phyloP scores from a whole-genome alignment of 2,329 filamentous ascomycete genomes.

The Dothidotthia symphoricarpi region DNA sequence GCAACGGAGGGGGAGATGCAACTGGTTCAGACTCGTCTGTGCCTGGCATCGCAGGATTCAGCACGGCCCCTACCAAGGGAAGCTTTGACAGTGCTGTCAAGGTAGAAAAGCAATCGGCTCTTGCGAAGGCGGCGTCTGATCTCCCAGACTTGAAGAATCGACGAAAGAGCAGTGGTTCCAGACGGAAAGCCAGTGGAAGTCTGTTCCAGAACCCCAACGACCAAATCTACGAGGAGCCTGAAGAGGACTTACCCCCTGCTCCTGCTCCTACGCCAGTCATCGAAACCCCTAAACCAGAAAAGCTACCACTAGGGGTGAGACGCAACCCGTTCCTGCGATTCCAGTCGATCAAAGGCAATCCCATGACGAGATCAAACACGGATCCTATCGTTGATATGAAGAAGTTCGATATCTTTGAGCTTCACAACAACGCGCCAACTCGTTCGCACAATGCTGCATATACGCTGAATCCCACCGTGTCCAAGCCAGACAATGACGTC shows the following conservation, averaged over 20 bases:
- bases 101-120: conserved; percentile 32
- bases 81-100: conserved; percentile 16
- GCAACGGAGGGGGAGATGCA: conserved; percentile 34
- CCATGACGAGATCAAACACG: conserved; percentile 46
- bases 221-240: conserved; percentile 87
- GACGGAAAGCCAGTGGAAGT: conserved; percentile 67
- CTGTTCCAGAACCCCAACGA: conserved; percentile 69
- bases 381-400: conserved; percentile 48
- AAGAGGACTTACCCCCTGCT: conserved; percentile 44
- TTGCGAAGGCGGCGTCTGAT: conserved; percentile 34
- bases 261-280: conserved; percentile 29
- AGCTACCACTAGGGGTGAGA: conserved; percentile 53
- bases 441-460: conserved; percentile 82
- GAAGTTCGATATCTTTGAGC: conserved; percentile 61
- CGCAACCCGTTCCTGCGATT: conserved; percentile 66
- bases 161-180: conserved; percentile 63
- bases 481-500: conserved; percentile 30
- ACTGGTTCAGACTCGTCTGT: conserved; percentile 30
- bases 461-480: conserved; percentile 60
- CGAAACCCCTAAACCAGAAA: conserved; percentile 33
- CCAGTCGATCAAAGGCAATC: conserved; percentile 52
- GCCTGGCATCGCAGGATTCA: conserved; percentile 16
- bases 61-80: conserved; percentile 23
- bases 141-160: conserved; percentile 35
- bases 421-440: conserved; percentile 77